Percentiles rank a stretch among this genome's conserved stretches.
Evolutionary conservation across 345 rosid genomes (phyloP).

Genomic region (Microthlaspi erraticum): DNA sequence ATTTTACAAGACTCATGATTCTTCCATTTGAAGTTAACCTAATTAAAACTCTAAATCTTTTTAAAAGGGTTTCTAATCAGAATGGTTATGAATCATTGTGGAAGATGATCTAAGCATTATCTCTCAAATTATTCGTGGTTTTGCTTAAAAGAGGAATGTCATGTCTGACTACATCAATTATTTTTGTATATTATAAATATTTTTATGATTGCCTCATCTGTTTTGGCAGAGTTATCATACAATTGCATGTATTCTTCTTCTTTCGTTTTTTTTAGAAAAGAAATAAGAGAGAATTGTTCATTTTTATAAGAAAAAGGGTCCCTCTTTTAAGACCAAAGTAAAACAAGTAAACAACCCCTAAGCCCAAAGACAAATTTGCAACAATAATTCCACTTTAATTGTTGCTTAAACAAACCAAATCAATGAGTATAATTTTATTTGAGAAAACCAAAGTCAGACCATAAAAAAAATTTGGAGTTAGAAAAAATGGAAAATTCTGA

Average conservation of each 20-base stretch:
- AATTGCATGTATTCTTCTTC: neutral
- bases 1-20: conserved; percentile 21
- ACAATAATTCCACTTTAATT: neutral
- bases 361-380: neutral
- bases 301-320: neutral
- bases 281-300: neutral
- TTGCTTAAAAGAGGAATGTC: conserved; percentile 30
- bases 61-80: conserved; percentile 33
- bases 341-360: neutral
- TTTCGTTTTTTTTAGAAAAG: neutral
- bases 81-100: conserved; percentile 39
- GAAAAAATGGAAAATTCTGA: neutral
- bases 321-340: conserved; percentile 1
- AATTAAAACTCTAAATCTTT: neutral
- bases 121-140: conserved; percentile 24
- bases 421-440: neutral
- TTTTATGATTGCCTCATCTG: neutral
- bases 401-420: conserved; percentile 16
- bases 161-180: conserved; percentile 29
- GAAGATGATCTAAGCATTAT: conserved; percentile 45
- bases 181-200: conserved; percentile 11
- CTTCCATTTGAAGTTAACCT: conserved; percentile 19
- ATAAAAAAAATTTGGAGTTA: neutral
- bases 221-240: conserved; percentile 25
- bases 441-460: neutral